Evolutionary conservation across 2,329 filamentous ascomycete species (phyloP), one percentile per base, ranked within the genome.

Genomic region (Fusarium duplospermum): DNA sequence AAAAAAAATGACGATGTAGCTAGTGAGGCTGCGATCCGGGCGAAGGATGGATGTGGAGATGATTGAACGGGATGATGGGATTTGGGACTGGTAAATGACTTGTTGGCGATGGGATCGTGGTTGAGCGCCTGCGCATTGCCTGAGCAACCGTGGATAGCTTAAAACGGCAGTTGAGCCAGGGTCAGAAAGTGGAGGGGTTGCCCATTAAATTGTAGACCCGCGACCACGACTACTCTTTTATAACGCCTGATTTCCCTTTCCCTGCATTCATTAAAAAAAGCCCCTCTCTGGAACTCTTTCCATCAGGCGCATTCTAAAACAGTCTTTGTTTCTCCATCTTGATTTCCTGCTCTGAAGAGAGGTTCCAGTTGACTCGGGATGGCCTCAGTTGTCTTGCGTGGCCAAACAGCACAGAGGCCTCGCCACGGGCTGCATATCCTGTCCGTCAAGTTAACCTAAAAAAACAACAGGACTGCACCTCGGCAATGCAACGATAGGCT

Each of bases 101-200:
- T 38, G 47, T 31, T 70, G 47, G 62, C 40, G 71, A 72, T 75
- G 61, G 36, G 71, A 69, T 68, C 27, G 50, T 64, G 20, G 61
- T 62, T 60, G 72, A 62, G 62, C 69, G 64, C 61, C 29, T 74
- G 65, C 56, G 62, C 74, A 78, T 78, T 78, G 76, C 68, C 76
- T 70, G 78, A 78, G 76, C 76, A 78, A 78, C 75, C 70, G 62
- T 52, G 22, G 59, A 65, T 62, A 58, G 29, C 38, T 62, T 52
- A 42, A 69, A 62, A 33, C 13, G 45, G 54, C 65, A 66, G 50
- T 36, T 50, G 62, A 66, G 69, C 60, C 56, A 57, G 67, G 63
- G 66, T 62, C 52, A 64, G 67, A 68, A 67, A 74, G 68, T 72
- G 67, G 58, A 75, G 65, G 68, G 64, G 66, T 50, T 45, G 42